phyloP scores from a whole-genome alignment of 2,329 filamentous ascomycete species.

The Sclerotinia minor region DNA sequence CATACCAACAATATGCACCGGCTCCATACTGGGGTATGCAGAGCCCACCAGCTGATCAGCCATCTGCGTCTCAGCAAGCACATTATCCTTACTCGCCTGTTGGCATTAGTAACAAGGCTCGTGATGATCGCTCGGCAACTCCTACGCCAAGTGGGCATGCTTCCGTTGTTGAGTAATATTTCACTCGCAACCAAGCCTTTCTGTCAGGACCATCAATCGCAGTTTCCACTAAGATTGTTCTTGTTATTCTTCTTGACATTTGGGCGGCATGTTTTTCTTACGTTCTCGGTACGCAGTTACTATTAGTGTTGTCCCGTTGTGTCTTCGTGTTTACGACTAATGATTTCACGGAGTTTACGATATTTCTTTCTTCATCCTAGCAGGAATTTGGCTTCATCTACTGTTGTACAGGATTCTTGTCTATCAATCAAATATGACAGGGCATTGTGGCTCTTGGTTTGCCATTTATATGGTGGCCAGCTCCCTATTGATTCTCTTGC shows the following conservation, averaged over 20 bases:
- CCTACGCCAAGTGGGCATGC: conserved; percentile 35
- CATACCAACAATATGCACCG: conserved; percentile 29
- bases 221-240: conserved; percentile 4
- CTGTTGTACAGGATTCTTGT: conserved; percentile 23
- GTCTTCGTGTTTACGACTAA: conserved; percentile 16
- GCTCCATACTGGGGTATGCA: conserved; percentile 28
- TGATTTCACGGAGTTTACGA: conserved; percentile 17
- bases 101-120: conserved; percentile 19
- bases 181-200: conserved; percentile 27
- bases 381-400: conserved; percentile 25
- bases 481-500: conserved; percentile 28
- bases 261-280: conserved; percentile 2
- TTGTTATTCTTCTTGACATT: conserved; percentile 6
- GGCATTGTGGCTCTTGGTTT: conserved; percentile 23
- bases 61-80: conserved; percentile 17
- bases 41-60: conserved; percentile 23
- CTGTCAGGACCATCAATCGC: not conserved
- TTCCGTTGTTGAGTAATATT: conserved; percentile 26
- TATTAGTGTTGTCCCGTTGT: conserved; percentile 8
- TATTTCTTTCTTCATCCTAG: conserved; percentile 24
- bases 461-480: conserved; percentile 13
- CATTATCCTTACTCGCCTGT: conserved; percentile 27
- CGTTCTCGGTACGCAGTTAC: conserved; percentile 1
- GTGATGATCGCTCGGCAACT: conserved; percentile 35
- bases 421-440: conserved; percentile 21